Evolutionary conservation across 345 rosid species (phyloP).

Genomic region (Eucalyptus sp.): DNA sequence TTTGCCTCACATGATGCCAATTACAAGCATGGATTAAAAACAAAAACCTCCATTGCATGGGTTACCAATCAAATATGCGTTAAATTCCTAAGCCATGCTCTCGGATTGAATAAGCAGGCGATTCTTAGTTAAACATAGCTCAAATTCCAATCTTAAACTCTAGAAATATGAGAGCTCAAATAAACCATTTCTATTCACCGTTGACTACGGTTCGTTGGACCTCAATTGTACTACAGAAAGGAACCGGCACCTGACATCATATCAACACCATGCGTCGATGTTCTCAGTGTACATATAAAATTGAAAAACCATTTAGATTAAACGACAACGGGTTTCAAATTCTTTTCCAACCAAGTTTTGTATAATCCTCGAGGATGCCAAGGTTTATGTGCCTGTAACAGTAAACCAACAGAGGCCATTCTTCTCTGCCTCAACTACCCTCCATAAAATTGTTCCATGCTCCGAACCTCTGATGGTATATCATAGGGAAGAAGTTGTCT

Average conservation of each 20-base stretch:
- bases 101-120: background rate
- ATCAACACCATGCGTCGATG: background rate
- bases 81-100: background rate
- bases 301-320: background rate
- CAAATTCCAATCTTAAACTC: background rate
- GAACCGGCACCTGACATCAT: background rate
- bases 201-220: background rate
- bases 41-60: background rate
- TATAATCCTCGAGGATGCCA: background rate
- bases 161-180: background rate
- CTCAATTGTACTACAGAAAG: background rate
- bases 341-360: background rate
- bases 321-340: background rate
- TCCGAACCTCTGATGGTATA: background rate
- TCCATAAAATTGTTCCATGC: background rate
- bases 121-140: background rate
- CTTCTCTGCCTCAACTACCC: background rate
- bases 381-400: background rate
- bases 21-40: background rate
- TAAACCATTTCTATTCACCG: background rate
- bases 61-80: background rate
- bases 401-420: background rate
- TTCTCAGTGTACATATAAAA: background rate
- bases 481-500: background rate
- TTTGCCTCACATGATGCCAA: background rate